Evolutionary conservation across 2,329 filamentous ascomycete species (phyloP).

Genomic region (Epichloe elymi): DNA sequence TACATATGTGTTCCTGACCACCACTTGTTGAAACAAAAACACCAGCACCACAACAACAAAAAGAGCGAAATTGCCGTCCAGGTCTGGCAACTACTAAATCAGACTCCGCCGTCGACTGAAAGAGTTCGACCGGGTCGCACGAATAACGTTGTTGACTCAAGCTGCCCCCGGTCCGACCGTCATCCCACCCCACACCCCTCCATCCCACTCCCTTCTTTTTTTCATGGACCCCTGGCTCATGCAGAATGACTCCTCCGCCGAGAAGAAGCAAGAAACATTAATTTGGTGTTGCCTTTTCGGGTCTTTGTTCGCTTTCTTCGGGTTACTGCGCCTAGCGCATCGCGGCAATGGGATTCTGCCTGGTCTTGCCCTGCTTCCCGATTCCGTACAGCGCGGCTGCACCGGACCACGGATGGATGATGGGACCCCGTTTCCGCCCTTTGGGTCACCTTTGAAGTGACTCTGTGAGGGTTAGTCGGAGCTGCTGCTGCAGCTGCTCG

Average conservation of each 20-base stretch:
- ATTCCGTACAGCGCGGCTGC: conserved; percentile 9
- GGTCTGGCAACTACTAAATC: too few relatives aligned
- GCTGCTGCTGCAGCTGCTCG: conserved; percentile 8
- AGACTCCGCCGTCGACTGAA: too few relatives aligned
- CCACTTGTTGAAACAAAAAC: too few relatives aligned
- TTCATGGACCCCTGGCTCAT: not conserved
- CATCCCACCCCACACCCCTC: not conserved
- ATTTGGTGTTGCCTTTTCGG: not conserved
- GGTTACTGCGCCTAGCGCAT: not conserved
- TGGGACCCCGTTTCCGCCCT: conserved; percentile 7
- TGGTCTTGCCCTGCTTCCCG: conserved; percentile 10
- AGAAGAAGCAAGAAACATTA: not conserved
- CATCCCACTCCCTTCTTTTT: not conserved
- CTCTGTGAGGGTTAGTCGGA: conserved; percentile 20
- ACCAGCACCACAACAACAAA: too few relatives aligned
- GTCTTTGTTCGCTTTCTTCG: not conserved
- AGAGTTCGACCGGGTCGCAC: too few relatives aligned
- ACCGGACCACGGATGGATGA: conserved; percentile 10
- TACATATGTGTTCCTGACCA: too few relatives aligned
- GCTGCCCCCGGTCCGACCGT: too few relatives aligned
- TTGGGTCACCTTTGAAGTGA: conserved; percentile 11
- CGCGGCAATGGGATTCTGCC: not conserved
- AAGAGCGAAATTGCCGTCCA: too few relatives aligned
- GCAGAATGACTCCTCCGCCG: conserved; percentile 1
- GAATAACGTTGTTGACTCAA: too few relatives aligned